A percentile compares a stretch with the other conserved stretches of the same genome.
Evolutionary conservation across 345 rosid species (phyloP).

Genomic region (Eucalyptus regnans): DNA sequence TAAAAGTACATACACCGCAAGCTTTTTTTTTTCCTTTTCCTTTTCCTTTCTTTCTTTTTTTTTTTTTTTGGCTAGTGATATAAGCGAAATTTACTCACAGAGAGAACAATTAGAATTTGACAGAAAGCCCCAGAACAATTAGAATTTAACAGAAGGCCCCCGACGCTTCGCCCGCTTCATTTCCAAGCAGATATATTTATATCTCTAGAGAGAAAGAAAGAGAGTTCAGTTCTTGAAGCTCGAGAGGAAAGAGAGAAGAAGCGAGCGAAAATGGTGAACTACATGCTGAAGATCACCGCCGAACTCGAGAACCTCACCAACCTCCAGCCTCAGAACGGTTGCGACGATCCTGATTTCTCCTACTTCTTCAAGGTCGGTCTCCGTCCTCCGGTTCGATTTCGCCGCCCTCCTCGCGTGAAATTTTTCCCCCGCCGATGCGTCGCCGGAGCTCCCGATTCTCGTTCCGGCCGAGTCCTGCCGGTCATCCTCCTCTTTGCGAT

Average conservation of each 20-base stretch:
- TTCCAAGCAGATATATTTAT: neutral
- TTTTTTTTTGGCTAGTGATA: neutral
- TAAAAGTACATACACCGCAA: neutral
- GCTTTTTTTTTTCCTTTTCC: neutral
- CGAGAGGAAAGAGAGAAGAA: neutral
- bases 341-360: conserved; percentile 68
- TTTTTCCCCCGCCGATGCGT: neutral
- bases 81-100: neutral
- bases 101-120: accelerated
- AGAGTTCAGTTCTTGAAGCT: neutral
- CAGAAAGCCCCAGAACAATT: neutral
- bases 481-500: neutral
- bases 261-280: conserved; percentile 55
- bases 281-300: conserved; percentile 59
- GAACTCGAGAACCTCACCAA: conserved; percentile 70
- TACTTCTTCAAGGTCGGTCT: conserved; percentile 67
- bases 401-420: neutral
- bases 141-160: neutral
- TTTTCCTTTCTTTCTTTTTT: neutral
- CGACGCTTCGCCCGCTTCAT: neutral
- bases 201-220: neutral
- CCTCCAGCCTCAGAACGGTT: conserved; percentile 76
- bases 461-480: neutral
- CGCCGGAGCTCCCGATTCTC: neutral
- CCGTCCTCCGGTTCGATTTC: neutral